Base-by-base conservation (phyloP, 1,284 basidiomycete genomes). In the Thecaphora thlaspeos region DNA sequence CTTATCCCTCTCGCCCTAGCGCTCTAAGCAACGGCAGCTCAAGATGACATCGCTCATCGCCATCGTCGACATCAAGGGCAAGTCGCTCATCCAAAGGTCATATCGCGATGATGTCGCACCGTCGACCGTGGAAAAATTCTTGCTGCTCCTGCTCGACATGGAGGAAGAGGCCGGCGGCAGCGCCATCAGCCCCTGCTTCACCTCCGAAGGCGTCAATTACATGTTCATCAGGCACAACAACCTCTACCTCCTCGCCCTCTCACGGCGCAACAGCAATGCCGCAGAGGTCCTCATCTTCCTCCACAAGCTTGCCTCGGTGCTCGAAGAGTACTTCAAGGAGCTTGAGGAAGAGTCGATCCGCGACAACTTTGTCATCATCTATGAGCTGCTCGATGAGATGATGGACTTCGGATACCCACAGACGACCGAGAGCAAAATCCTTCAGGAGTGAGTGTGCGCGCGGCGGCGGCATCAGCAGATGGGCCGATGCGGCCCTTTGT, bases 341-440 rank as follows among this genome's bases (percentile, higher is more conserved):
- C 85, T 98, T 18, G 95, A 99, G 79, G 95, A 98, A 75, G 95
- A 99, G 81, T 94, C 90, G 36, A 97, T 98, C 78, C 84, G 94
- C 17, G 95, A 99, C 81, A 98, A 98, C 80, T 95, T 96, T 80
- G 93, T 96, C 74, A 86, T 91, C 39, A 91, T 96, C 11, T 95
- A 96, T 78, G 72, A 95, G 78, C 85, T 98, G 46, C 84, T 99
- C 81, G 95, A 98, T 77, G 94, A 98, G 82, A 97, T 98, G 91
- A 97, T 98, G 93, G 94, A 98, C 82, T 98, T 96, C 81, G 95
- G 95, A 14, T 97, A 91, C 78, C 94, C 94, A 0, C 95, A 98
- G 80, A 98, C 95, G 24, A 98, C 95, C 21, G 95, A 98, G 82
- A 92, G 89, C 83, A 98, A 99, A 83, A 98, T 98, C 71, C 80